Base-by-base conservation (phyloP, 306 rosid genomes). In the Benincasa hispida region DNA sequence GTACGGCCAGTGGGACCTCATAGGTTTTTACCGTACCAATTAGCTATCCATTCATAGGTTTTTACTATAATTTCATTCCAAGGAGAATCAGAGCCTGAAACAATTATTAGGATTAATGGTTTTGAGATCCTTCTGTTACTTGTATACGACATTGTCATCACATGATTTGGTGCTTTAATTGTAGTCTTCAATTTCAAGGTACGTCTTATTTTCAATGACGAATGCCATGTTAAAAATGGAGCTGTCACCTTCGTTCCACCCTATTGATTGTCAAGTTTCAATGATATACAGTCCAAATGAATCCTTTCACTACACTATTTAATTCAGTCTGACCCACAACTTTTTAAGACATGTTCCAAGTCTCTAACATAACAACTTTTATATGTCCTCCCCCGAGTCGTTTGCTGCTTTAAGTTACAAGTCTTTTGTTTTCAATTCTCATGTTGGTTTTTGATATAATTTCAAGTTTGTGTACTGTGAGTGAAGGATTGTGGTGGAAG, bases 261-360 rank as follows among this genome's bases (percentile, higher is more conserved):
- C 28, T 51, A 48, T 51, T 50, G 76, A 28, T 47, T 5, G 55
- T 47, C 41, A 27, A 47, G 42, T 50, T 72, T 72, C 76, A 48
- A 72, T 48, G 61, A 28, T 27, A 11, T 28, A 72, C 19, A 10
- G 5, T 72, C 61, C 57, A 28, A 72, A 72, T 50, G 76, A 72
- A 51, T 51, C 32, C 56, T 8, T 50, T 72, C 8, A 13, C 41
- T 30, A 51, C 39, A 27, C 76, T 72, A 50, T 48, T 72, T 34
- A 72, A 25, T 48, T 48, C 76, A 14, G 41, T 69, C 57, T 48
- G 75, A 69, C 58, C 56, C 41, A 70, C 76, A 72, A 72, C 59
- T 47, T 45, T 69, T 37, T 12, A n/a, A n/a, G 12, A 10, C 30
- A 10, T 21, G 22, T 39, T 39, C 69, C 19, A 35, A 61, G 13